Evolutionary conservation across 2,329 filamentous ascomycete genomes (phyloP).

Genomic region (Amphichorda felina): DNA sequence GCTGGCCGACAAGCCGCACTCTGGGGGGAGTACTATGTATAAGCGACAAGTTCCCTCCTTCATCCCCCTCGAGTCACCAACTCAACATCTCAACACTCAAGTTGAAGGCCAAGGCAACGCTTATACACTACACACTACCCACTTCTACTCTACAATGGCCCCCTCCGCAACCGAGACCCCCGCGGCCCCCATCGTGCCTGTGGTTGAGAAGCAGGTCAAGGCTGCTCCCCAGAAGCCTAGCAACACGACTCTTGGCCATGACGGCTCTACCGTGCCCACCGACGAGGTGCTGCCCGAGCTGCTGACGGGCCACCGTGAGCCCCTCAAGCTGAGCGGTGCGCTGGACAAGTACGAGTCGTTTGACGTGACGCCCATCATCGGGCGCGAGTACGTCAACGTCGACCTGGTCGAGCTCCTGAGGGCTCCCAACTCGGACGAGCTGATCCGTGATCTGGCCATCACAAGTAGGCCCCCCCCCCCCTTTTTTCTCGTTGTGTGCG

Average conservation of each 20-base stretch:
- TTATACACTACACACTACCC: no score
- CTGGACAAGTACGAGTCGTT: conserved; percentile 41
- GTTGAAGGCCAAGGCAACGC: no score
- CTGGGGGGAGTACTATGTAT: no score
- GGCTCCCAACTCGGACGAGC: conserved; percentile 48
- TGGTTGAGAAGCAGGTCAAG: conserved; percentile 6
- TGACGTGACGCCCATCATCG: conserved; percentile 50
- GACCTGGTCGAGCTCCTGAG: conserved; percentile 50
- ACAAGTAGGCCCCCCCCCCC: no score
- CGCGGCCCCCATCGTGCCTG: no score
- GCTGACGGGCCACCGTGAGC: conserved; percentile 3
- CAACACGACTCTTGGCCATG: not conserved
- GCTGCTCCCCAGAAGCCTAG: conserved; percentile 1
- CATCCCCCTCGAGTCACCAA: no score
- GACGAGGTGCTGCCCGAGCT: conserved; percentile 1
- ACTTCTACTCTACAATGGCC: no score
- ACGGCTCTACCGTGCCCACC: not conserved
- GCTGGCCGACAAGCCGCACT: no score
- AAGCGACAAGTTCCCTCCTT: no score
- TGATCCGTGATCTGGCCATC: conserved; percentile 55
- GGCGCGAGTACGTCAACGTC: conserved; percentile 45
- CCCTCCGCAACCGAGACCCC: not conserved
- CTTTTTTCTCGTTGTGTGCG: no score
- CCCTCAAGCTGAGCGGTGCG: conserved; percentile 35
- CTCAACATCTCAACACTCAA: no score